phyloP scores from a whole-genome alignment of 176 grass and related monocot species.

The Eremochloa ophiuroides region DNA sequence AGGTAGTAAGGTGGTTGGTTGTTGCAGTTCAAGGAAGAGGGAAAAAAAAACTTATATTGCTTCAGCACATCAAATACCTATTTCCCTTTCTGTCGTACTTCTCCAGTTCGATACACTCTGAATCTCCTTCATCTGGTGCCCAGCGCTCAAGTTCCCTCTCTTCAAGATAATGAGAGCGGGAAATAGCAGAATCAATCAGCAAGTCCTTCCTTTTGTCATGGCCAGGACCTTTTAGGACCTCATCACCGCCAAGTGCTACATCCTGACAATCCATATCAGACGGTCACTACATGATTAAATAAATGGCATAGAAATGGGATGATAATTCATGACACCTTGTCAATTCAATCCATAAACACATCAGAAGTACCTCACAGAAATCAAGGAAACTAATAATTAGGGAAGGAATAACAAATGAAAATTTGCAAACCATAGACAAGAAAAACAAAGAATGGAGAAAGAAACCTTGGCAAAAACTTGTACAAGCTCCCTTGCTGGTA shows the following conservation, averaged over 20 bases:
- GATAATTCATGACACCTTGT: not conserved
- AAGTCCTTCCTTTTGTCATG: slow-evolving; percentile 88
- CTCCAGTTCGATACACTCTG: slow-evolving; percentile 88
- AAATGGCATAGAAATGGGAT: not conserved
- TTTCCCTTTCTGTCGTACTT: slow-evolving; percentile 66
- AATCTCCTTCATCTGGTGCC: slow-evolving; percentile 85
- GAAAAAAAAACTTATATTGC: not conserved
- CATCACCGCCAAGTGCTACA: slow-evolving; percentile 64
- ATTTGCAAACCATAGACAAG: not conserved
- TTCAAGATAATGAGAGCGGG: slow-evolving; percentile 62
- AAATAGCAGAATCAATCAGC: slow-evolving; percentile 94
- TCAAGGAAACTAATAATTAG: not conserved
- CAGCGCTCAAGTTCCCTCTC: slow-evolving; percentile 90
- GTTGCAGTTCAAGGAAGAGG: slow-evolving; percentile 3
- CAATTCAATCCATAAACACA: slow-evolving; percentile 12
- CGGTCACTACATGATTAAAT: slow-evolving; percentile 2
- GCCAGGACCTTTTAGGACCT: slow-evolving; percentile 56
- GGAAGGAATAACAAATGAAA: not conserved
- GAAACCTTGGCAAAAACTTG: slow-evolving; percentile 87
- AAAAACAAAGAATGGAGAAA: not conserved
- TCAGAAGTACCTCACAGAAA: not conserved
- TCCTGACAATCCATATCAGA: slow-evolving; percentile 56
- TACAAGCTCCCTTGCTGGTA: slow-evolving; percentile 76
- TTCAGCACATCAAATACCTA: slow-evolving; percentile 42
- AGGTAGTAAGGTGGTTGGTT: slow-evolving; percentile 7